phyloP scores from a whole-genome alignment of 768 basidiomycete genomes.

The Amanita subjunquillea region DNA sequence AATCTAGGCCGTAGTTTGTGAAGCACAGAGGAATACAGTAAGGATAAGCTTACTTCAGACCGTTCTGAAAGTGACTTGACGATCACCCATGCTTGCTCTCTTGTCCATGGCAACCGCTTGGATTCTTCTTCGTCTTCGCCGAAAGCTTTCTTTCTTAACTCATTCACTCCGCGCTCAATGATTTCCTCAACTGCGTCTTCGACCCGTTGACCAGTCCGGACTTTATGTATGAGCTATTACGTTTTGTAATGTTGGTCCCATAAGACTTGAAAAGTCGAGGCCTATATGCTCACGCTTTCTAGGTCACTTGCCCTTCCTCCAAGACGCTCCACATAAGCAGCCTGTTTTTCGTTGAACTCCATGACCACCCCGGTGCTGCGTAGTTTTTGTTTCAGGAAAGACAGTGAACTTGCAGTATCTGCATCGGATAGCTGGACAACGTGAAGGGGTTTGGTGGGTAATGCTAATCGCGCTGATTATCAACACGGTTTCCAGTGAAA shows the following conservation, averaged over 20 bases:
- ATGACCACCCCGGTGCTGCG: constrained; percentile 41
- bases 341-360: constrained; percentile 46
- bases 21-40: neutral
- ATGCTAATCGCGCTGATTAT: constrained; percentile 31
- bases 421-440: constrained; percentile 79
- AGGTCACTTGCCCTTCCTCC: constrained; percentile 91
- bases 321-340: constrained; percentile 53
- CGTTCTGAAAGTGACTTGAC: constrained; percentile 61
- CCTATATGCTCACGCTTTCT: constrained; percentile 50
- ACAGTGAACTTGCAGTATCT: constrained; percentile 66
- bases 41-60: constrained; percentile 41
- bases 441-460: constrained; percentile 77
- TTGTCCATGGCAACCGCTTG: constrained; percentile 71
- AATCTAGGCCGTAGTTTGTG: constrained; percentile 31
- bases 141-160: constrained; percentile 85
- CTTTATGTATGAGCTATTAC: constrained; percentile 72
- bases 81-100: constrained; percentile 82
- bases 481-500: neutral
- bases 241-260: neutral
- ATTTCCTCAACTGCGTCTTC: constrained; percentile 88
- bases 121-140: constrained; percentile 89
- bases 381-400: constrained; percentile 75
- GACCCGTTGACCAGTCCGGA: constrained; percentile 60
- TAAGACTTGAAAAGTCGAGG: neutral
- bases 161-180: constrained; percentile 64